phyloP scores from a whole-genome alignment of 805 yeast species.

The Cyberlindnera euphorbiae region DNA sequence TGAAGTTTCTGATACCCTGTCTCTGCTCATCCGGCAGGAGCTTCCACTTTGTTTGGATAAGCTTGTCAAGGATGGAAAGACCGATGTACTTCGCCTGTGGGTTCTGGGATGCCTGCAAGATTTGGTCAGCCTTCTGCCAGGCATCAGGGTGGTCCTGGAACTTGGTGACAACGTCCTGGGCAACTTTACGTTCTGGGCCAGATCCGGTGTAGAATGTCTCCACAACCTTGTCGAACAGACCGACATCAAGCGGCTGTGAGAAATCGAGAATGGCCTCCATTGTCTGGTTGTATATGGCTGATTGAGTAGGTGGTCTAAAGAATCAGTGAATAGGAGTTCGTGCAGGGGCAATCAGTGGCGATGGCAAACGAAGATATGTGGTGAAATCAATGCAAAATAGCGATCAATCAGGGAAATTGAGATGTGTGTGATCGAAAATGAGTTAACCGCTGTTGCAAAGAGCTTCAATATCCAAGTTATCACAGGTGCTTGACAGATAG shows the following conservation, averaged over 20 bases:
- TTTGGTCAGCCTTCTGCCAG: conserved; percentile 91
- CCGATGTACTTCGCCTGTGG: conserved; percentile 93
- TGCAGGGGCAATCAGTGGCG: too few relatives aligned
- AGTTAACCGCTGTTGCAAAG: too few relatives aligned
- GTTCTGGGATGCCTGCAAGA: conserved; percentile 70
- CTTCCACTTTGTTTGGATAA: conserved; percentile 92
- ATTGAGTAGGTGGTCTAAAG: too few relatives aligned
- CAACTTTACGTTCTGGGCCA: conserved; percentile 61
- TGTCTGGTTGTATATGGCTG: not conserved
- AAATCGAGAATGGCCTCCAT: conserved; percentile 93
- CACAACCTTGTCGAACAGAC: conserved; percentile 76
- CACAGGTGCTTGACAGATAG: too few relatives aligned
- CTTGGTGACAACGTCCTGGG: conserved; percentile 66
- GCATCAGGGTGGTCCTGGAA: conserved; percentile 94
- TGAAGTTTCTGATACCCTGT: conserved; percentile 87
- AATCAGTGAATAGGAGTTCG: too few relatives aligned
- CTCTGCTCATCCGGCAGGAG: conserved; percentile 84
- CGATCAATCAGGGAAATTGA: too few relatives aligned
- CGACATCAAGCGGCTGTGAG: conserved; percentile 75
- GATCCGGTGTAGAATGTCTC: conserved; percentile 78
- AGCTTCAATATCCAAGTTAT: too few relatives aligned
- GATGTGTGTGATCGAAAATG: too few relatives aligned
- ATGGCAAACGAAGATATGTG: too few relatives aligned
- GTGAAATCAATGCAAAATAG: too few relatives aligned
- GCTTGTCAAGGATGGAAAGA: conserved; percentile 79